Evolutionary conservation across 352 stramenopile species (phyloP).

Genomic region (Globisporangium cederbergense): DNA sequence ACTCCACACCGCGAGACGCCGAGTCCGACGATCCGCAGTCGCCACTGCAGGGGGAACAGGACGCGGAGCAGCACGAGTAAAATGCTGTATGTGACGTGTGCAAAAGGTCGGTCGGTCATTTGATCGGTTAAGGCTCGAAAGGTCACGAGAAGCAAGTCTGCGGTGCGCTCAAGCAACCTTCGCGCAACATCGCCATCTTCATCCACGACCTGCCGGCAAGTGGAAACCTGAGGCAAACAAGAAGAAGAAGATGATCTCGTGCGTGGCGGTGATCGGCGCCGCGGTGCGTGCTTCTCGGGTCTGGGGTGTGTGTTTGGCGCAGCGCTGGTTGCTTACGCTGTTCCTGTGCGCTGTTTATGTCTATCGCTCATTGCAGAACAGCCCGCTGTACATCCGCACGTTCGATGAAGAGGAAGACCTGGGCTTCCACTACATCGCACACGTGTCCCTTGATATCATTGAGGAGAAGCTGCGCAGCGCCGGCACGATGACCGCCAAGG

Average conservation of each 20-base stretch:
- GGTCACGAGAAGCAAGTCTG: neutral
- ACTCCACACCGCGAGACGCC: constrained; percentile 7
- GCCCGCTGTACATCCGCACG: constrained; percentile 76
- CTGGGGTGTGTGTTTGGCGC: neutral
- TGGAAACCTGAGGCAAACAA: neutral
- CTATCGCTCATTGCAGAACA: constrained; percentile 39
- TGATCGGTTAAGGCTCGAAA: neutral
- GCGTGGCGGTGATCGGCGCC: constrained; percentile 75
- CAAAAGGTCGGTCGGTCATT: too few relatives aligned
- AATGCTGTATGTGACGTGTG: neutral
- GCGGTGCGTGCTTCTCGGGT: constrained; percentile 37
- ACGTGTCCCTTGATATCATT: constrained; percentile 82
- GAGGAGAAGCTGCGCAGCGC: constrained; percentile 69
- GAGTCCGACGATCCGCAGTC: constrained; percentile 6
- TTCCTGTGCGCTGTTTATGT: neutral
- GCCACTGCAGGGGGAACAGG: neutral
- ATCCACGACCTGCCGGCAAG: neutral
- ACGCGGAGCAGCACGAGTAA: neutral
- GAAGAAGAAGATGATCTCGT: constrained; percentile 64
- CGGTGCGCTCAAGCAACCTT: constrained; percentile 2
- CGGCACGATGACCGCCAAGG: constrained; percentile 47
- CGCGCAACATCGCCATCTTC: neutral
- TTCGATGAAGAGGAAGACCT: constrained; percentile 85
- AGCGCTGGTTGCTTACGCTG: neutral
- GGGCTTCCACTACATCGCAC: constrained; percentile 84